phyloP scores from a whole-genome alignment of 768 basidiomycete genomes.

The Sporobolomyces roseus region DNA sequence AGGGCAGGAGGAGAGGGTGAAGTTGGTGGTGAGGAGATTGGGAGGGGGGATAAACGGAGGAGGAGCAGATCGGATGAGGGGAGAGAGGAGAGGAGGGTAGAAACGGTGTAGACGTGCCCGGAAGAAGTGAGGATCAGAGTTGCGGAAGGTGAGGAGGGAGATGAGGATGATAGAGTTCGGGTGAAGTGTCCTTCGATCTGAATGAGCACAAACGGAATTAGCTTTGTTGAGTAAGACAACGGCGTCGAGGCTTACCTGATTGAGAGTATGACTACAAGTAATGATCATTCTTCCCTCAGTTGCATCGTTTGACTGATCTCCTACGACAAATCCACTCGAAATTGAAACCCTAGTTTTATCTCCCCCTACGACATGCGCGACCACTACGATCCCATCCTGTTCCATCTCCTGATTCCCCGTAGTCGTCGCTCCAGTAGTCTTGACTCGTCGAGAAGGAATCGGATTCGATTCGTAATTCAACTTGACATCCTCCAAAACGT shows the following conservation, averaged over 20 bases:
- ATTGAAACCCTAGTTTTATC: slow-evolving; percentile 49
- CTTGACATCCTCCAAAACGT: slow-evolving; percentile 41
- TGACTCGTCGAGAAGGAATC: slow-evolving; percentile 48
- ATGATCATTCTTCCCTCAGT: slow-evolving; percentile 50
- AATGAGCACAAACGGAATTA: neutral
- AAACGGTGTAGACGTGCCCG: slow-evolving; percentile 51
- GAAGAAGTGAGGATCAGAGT: slow-evolving; percentile 48
- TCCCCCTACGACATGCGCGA: slow-evolving; percentile 57
- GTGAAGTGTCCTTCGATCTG: slow-evolving; percentile 1
- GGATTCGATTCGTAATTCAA: slow-evolving; percentile 60
- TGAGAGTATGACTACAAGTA: slow-evolving; percentile 62
- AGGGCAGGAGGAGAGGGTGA: slow-evolving; percentile 45
- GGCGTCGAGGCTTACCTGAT: slow-evolving; percentile 51
- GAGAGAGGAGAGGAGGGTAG: slow-evolving; percentile 57
- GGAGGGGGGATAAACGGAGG: slow-evolving; percentile 46
- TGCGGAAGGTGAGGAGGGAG: slow-evolving; percentile 44
- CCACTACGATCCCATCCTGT: slow-evolving; percentile 52
- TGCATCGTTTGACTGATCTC: slow-evolving; percentile 30
- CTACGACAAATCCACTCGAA: slow-evolving; percentile 60
- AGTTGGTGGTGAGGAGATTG: neutral
- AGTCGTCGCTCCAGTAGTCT: slow-evolving; percentile 8
- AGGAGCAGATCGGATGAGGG: slow-evolving; percentile 61
- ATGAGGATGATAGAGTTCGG: neutral
- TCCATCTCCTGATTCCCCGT: slow-evolving; percentile 42
- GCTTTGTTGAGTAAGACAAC: too few relatives aligned